Base-by-base conservation (phyloP, 2,329 filamentous ascomycete species). In the Ophiocordyceps camponoti-floridani region DNA sequence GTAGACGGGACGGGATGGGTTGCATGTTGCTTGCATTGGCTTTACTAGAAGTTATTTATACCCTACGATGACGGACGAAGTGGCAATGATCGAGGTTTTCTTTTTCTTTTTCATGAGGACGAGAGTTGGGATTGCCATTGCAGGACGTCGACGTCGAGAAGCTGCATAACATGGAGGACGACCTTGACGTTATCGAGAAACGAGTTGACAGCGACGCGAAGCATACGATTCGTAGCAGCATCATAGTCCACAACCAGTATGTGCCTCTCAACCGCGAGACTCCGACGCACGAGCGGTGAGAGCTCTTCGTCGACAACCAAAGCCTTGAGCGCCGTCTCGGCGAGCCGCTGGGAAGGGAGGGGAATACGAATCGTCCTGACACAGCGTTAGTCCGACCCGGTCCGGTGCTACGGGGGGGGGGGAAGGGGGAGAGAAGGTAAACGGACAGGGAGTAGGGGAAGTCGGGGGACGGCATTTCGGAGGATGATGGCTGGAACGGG, bases 171-270 rank as follows among this genome's bases (percentile, higher is more conserved):
- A 45, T 87, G 84, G 40, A 95, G 61, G 1, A 95, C 81, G 5
- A 95, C 77, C 44, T 78, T 77, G 46, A 95, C 61, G 53, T 82
- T 93, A 55, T 96, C 89, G 71, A 96, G 87, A 62, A 95, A 95
- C 10, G 87, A 86, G 64, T 96, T 96, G 46, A 95, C 88, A 3
- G 89, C 84, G 2, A 98, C 91, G 41, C 91, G 80, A 47, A 98
- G 72, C 89, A 96, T 96, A 52, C 91, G 81, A 59, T 95, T 94
- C 18, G 91, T 96, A 0, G 86, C 86, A 1, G 91, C 91, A 45
- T 72, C 74, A 64, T 96, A 96, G 48, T 82, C 73, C 10, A 84
- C 82, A 48, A 73, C 70, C 43, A 96, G 68, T 4, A 88, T 38
- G 42, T 11, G 51, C 47, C 26, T 42, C 27, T 65, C 62, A 43